Conservation (phyloP, 805 yeast species). For the Metschnikowia borealis region DNA sequence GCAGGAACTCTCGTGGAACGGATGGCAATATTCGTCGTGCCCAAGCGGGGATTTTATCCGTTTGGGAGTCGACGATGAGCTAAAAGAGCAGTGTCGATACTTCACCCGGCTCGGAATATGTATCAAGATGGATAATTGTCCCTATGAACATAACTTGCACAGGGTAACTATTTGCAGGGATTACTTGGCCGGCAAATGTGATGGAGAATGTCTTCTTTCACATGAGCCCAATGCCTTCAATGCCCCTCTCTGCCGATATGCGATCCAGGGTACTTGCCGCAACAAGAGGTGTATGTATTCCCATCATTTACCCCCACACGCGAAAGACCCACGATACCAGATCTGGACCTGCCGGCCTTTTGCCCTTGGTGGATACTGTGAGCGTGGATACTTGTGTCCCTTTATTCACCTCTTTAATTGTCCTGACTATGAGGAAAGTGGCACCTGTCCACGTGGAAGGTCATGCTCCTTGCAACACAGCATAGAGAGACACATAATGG, state of each 20-base stretch:
- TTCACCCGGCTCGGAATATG: constrained; percentile 49
- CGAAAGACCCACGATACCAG: constrained; percentile 35
- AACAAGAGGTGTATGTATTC: constrained; percentile 52
- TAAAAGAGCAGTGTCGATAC: constrained; percentile 28
- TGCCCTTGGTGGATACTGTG: constrained; percentile 67
- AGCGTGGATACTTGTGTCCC: constrained; percentile 53
- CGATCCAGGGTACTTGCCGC: constrained; percentile 24
- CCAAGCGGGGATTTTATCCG: constrained; percentile 7
- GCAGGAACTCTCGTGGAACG: constrained; percentile 29
- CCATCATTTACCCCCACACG: constrained; percentile 45
- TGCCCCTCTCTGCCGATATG: constrained; percentile 38
- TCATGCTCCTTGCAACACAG: constrained; percentile 53
- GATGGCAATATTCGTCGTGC: constrained; percentile 8
- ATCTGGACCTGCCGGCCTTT: constrained; percentile 61
- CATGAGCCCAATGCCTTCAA: constrained; percentile 60
- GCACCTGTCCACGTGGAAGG: constrained; percentile 50
- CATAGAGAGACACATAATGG: constrained; percentile 25
- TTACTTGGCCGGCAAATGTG: constrained; percentile 46
- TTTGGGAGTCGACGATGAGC: neutral
- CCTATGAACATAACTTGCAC: constrained; percentile 47
- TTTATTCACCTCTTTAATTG: constrained; percentile 58
- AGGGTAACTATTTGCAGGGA: constrained; percentile 55
- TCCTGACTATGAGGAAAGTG: constrained; percentile 67
- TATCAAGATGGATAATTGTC: constrained; percentile 48
- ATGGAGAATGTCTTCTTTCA: constrained; percentile 47